Evolutionary conservation across 225 moss, liverwort and hornwort genomes (phyloP).

Genomic region (Physcomitrium patens): DNA sequence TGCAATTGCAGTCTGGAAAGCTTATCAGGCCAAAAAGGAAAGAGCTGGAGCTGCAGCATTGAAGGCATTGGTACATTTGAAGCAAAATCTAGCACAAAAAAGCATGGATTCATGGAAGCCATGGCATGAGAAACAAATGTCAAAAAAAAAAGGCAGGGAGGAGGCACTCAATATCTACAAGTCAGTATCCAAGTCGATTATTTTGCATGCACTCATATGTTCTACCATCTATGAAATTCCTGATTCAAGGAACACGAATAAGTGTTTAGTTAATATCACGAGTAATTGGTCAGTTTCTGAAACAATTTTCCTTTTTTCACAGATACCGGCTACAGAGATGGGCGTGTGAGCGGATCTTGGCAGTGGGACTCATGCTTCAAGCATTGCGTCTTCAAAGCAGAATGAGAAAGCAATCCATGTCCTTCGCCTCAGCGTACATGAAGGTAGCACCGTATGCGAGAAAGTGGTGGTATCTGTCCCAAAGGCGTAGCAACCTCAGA

Average conservation of each 20-base stretch:
- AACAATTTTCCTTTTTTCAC: not conserved
- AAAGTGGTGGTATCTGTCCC: conserved; percentile 59
- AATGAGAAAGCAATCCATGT: conserved; percentile 8
- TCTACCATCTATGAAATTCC: not conserved
- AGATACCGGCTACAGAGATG: conserved; percentile 43
- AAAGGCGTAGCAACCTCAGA: conserved; percentile 34
- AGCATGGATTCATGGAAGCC: conserved; percentile 45
- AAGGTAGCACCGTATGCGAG: conserved; percentile 58
- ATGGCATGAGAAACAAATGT: conserved; percentile 36
- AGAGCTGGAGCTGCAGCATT: conserved; percentile 28
- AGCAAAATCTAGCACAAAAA: conserved; percentile 35
- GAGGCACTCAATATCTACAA: conserved; percentile 45
- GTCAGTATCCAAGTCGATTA: conserved; percentile 21
- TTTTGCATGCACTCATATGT: not conserved
- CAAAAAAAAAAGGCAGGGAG: conserved; percentile 22
- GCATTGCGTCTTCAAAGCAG: conserved; percentile 34
- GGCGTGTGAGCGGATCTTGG: conserved; percentile 48
- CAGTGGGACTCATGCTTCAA: conserved; percentile 51
- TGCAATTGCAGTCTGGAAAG: conserved; percentile 46
- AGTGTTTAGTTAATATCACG: not conserved
- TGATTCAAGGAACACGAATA: not conserved
- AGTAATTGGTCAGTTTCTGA: not conserved
- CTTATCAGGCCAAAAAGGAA: conserved; percentile 32
- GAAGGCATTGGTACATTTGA: conserved; percentile 46
- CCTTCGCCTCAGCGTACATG: conserved; percentile 3